Evolutionary conservation across 768 basidiomycete species (phyloP), one percentile per base, ranked within the genome.

Genomic region (Hirschioporus abietinus): DNA sequence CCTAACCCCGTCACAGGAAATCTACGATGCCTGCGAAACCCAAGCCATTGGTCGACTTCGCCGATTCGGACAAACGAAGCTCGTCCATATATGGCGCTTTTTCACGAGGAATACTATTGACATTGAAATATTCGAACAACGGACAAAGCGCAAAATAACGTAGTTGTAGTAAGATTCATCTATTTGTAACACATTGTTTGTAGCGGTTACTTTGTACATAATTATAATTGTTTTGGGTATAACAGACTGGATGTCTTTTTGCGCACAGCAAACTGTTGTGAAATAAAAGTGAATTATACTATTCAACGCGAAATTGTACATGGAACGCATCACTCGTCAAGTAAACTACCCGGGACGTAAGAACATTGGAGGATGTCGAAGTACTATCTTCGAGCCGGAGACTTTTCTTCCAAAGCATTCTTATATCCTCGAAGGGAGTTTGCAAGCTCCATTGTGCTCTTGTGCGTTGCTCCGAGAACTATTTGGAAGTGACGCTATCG

Each of bases 81-180:
- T 84, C 64, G 95, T 96, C 58, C 82, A 86, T 64, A 88, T 96
- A 66, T 93, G 89, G 84, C 83, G 91, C 66, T 93, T 93, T 78
- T 78, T 93, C 73, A 93, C 92, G n/a, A 79, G 79, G 68, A 88
- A 94, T 70, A 96, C 95, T 5, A 95, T 96, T 71, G 95, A 97
- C 75, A 84, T 90, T 63, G 90, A 93, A 70, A 92, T 95, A 63
- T 94, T 86, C 66, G 81, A 85, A 66, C 83, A 89, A 73, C 77
- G 78, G 34, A 66, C 30, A n/a, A 65, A 26, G 34, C 27, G 58
- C 42, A 60, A 60, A 42, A 24, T 68, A 15, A 23, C 18, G 4
- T 61, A 34, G 30, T 61, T 30, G 30, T 30, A 30, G 24, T 60
- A 25, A 23, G 17, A 8, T 26, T 20, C 36, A 25, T 58, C n/a